These are phyloP conservation scores for Talaromyces nanjingensis DNA, from an alignment of 495 filamentous ascomycete species.

Conservation along the genomic window DNA sequence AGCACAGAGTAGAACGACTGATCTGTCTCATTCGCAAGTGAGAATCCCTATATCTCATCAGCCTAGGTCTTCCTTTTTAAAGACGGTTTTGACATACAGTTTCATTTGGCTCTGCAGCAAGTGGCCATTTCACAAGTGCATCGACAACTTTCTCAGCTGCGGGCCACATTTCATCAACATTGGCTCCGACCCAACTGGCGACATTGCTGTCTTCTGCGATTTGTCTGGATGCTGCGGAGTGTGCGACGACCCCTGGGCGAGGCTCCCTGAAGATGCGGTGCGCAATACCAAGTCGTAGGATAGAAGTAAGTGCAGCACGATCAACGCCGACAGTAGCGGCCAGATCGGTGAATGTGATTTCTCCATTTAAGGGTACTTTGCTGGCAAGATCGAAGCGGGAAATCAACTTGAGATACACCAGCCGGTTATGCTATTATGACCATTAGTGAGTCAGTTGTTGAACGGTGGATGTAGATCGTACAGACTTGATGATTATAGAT, in stretches of 20 bases:
- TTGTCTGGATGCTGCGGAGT: conserved; percentile 42
- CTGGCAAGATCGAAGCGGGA: conserved; percentile 26
- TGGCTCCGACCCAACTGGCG: conserved; percentile 44
- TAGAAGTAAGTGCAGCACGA: conserved; percentile 38
- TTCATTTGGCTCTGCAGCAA: conserved; percentile 28
- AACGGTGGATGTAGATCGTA: not conserved
- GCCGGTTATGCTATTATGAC: conserved; percentile 8
- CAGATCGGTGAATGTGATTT: conserved; percentile 37
- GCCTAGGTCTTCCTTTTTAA: not conserved
- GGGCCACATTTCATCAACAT: conserved; percentile 44
- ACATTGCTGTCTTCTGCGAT: conserved; percentile 36
- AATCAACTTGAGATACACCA: conserved; percentile 23
- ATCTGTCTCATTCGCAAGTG: conserved; percentile 38
- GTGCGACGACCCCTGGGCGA: conserved; percentile 39
- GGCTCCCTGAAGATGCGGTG: conserved; percentile 51
- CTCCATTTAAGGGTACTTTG: conserved; percentile 23
- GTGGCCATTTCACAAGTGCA: conserved; percentile 16
- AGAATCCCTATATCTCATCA: conserved; percentile 30
- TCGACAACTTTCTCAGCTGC: conserved; percentile 30
- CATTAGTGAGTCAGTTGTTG: not conserved
- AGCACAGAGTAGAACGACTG: conserved; percentile 31
- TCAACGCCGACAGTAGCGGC: conserved; percentile 32
- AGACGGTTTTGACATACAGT: conserved; percentile 14
- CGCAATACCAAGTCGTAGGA: conserved; percentile 51
- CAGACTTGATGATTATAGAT: conserved; percentile 8